These are phyloP conservation scores for Chrysanthemum seticuspe DNA, from an alignment of 129 eudicot genomes.

Conservation along the genomic window DNA sequence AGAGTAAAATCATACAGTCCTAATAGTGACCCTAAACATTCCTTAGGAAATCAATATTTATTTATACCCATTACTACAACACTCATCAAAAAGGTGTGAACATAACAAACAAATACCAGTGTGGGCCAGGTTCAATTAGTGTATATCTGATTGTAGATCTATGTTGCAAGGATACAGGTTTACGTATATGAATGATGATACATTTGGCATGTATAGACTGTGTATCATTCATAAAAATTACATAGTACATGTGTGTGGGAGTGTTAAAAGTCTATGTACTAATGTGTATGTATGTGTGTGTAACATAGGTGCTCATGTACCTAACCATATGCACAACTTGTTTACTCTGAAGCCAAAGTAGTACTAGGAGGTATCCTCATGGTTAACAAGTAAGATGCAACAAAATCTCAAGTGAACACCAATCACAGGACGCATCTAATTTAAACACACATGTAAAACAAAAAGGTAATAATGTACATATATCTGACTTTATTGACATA, in stretches of 20 bases:
- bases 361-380: neutral
- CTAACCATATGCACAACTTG: neutral
- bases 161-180: neutral
- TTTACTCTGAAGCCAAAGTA: neutral
- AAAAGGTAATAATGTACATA: too few species aligned
- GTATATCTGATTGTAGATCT: neutral
- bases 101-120: too few species aligned
- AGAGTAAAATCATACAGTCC: too few species aligned
- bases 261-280: neutral
- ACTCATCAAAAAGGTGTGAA: too few species aligned
- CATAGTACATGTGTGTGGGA: neutral
- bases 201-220: neutral
- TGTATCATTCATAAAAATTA: neutral
- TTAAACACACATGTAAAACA: too few species aligned
- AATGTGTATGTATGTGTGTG: neutral
- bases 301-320: neutral
- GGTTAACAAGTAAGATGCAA: neutral
- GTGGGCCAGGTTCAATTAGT: too few species aligned
- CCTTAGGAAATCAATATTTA: too few species aligned
- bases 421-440: too few species aligned
- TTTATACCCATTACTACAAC: too few species aligned
- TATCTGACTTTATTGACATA: too few species aligned
- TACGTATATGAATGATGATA: neutral
- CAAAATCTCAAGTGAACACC: too few species aligned
- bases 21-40: too few species aligned